phyloP scores from a whole-genome alignment of 768 basidiomycete genomes.

The Lentinula guzmanii region DNA sequence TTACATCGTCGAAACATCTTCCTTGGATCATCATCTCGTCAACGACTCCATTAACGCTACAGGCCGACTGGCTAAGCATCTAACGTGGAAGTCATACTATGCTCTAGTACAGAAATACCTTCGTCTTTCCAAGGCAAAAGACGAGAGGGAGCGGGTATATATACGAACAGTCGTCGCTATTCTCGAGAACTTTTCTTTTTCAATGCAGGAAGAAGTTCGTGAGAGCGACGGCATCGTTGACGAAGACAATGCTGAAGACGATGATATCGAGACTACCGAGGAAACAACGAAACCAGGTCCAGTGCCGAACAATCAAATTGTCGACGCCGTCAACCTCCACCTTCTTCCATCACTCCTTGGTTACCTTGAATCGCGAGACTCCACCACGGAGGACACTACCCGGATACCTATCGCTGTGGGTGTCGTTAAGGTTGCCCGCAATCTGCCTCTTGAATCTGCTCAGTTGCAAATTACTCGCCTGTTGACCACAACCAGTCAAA shows the following conservation, averaged over 20 bases:
- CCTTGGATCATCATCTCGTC: constrained; percentile 79
- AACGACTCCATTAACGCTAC: constrained; percentile 83
- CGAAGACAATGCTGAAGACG: constrained; percentile 21
- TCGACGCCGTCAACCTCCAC: constrained; percentile 68
- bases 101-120: constrained; percentile 77
- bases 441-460: constrained; percentile 61
- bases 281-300: constrained; percentile 12
- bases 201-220: constrained; percentile 57
- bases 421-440: constrained; percentile 75
- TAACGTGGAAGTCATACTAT: constrained; percentile 84
- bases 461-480: constrained; percentile 69
- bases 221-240: constrained; percentile 15
- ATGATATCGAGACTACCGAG: constrained; percentile 8
- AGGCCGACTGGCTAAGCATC: constrained; percentile 68
- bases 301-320: constrained; percentile 35
- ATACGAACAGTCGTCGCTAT: constrained; percentile 81
- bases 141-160: constrained; percentile 69
- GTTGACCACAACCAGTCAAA: constrained; percentile 82
- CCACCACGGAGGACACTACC: constrained; percentile 72
- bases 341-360: constrained; percentile 76
- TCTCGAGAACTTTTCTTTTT: constrained; percentile 88
- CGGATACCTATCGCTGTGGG: constrained; percentile 88
- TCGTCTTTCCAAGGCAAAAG: constrained; percentile 59
- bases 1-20: constrained; percentile 57
- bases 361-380: constrained; percentile 78